Conservation (phyloP, 306 rosid species). For the Vachellia pachyceras region DNA sequence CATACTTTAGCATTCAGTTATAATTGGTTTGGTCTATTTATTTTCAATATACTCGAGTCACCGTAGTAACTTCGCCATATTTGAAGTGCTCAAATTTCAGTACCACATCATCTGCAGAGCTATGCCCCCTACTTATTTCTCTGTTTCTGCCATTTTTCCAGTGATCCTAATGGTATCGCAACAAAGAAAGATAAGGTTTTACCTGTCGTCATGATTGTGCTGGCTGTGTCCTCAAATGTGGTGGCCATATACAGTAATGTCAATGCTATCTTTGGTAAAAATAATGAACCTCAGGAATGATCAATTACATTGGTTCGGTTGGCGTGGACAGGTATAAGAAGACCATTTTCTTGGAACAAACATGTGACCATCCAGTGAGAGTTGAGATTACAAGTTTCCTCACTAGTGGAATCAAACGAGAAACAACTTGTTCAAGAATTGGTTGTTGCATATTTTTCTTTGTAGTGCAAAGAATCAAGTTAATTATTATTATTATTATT, state of each 20-base stretch:
- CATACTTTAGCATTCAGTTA: background rate
- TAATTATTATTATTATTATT: too few species aligned
- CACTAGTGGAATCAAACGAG: slow-evolving; percentile 18
- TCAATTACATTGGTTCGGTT: background rate
- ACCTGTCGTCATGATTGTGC: slow-evolving; percentile 69
- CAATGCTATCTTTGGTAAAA: slow-evolving; percentile 41
- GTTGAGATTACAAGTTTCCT: slow-evolving; percentile 16
- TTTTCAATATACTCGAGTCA: background rate
- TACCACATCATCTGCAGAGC: background rate
- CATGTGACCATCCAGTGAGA: slow-evolving; percentile 5
- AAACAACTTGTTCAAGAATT: background rate
- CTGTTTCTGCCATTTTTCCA: slow-evolving; percentile 39
- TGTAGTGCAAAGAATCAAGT: background rate
- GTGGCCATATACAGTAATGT: slow-evolving; percentile 67
- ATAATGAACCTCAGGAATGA: slow-evolving; percentile 33
- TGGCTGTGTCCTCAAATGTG: slow-evolving; percentile 69
- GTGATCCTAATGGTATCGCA: slow-evolving; percentile 77
- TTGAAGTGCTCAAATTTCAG: slow-evolving; percentile 5
- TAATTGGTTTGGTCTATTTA: background rate
- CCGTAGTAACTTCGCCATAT: background rate
- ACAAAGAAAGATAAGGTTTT: slow-evolving; percentile 75
- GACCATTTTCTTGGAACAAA: slow-evolving; percentile 25
- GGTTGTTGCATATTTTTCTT: background rate
- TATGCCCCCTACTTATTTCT: slow-evolving; percentile 1
- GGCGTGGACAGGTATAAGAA: background rate